Percentiles rank a stretch among this genome's conserved stretches.
Evolutionary conservation across 805 yeast genomes (phyloP).

Genomic region (Lipomyces orientalis): DNA sequence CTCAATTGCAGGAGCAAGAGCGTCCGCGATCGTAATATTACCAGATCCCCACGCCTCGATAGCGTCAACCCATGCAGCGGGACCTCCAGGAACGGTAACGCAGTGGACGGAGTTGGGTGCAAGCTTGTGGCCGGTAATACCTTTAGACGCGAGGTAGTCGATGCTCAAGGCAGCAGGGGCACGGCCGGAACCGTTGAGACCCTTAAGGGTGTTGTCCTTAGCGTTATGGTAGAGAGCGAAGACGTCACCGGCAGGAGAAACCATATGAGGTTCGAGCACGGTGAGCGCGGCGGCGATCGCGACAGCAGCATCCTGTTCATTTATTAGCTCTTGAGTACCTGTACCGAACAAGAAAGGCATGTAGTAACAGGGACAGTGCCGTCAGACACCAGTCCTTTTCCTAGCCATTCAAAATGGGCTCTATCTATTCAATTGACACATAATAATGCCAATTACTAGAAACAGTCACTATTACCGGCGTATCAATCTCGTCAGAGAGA

Average conservation of each 20-base stretch:
- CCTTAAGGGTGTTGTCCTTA: constrained; percentile 58
- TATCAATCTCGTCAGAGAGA: not conserved
- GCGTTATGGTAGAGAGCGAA: constrained; percentile 66
- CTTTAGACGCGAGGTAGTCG: constrained; percentile 55
- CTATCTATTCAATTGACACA: not conserved
- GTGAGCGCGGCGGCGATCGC: constrained; percentile 51
- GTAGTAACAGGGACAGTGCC: too few species aligned
- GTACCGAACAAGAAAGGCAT: not conserved
- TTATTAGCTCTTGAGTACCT: not conserved
- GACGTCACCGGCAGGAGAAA: constrained; percentile 51
- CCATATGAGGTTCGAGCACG: constrained; percentile 50
- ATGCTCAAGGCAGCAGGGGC: constrained; percentile 59
- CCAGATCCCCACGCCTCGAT: constrained; percentile 75
- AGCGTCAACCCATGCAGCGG: constrained; percentile 81
- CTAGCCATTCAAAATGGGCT: not conserved
- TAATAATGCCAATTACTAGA: too few species aligned
- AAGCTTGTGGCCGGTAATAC: constrained; percentile 56
- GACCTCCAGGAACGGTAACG: constrained; percentile 78
- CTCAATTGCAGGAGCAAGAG: constrained; percentile 68
- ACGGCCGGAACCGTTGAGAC: constrained; percentile 79
- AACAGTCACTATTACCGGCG: not conserved
- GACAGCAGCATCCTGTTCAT: constrained; percentile 48
- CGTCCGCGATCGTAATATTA: constrained; percentile 61
- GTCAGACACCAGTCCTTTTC: too few species aligned
- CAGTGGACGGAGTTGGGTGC: constrained; percentile 60